Conservation (phyloP, 2,329 filamentous ascomycete species). For the Penicillium capsulatum region DNA sequence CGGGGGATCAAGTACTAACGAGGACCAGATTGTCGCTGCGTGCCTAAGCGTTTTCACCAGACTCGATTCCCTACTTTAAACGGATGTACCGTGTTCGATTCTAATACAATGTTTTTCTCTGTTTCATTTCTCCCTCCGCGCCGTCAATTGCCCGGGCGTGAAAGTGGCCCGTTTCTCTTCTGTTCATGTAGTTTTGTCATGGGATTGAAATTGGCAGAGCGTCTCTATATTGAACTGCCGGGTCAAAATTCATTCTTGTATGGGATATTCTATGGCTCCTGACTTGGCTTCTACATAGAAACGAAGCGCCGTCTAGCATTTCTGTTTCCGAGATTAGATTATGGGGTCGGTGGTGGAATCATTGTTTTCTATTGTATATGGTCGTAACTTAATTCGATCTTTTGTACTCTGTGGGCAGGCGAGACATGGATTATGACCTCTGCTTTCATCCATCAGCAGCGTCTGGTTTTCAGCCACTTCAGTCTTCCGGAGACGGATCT, state of each 20-base stretch:
- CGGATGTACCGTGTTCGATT: slow-evolving; percentile 17
- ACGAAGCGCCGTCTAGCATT: too few relatives aligned
- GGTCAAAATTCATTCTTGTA: slow-evolving; percentile 28
- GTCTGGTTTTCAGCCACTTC: too few relatives aligned
- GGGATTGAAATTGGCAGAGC: slow-evolving; percentile 24
- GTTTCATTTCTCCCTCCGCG: slow-evolving; percentile 13
- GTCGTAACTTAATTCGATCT: too few relatives aligned
- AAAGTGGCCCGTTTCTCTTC: slow-evolving; percentile 11
- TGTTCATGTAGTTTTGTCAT: slow-evolving; percentile 29
- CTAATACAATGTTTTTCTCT: slow-evolving; percentile 24
- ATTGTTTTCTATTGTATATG: too few relatives aligned
- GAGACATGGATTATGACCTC: too few relatives aligned
- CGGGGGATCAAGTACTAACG: slow-evolving; percentile 13
- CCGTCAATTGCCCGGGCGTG: slow-evolving; percentile 2
- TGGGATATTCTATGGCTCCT: slow-evolving; percentile 18
- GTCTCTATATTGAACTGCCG: slow-evolving; percentile 20
- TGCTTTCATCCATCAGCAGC: too few relatives aligned
- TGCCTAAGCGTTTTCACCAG: slow-evolving; percentile 96
- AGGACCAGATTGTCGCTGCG: slow-evolving; percentile 70
- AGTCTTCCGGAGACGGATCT: too few relatives aligned
- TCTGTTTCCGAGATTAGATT: too few relatives aligned
- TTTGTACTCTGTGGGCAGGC: too few relatives aligned
- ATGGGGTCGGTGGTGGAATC: too few relatives aligned
- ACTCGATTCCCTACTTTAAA: slow-evolving; percentile 85
- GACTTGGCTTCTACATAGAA: too few relatives aligned